Evolutionary conservation across 2,329 filamentous ascomycete species (phyloP).

Genomic region (Fusarium gaditjirri): DNA sequence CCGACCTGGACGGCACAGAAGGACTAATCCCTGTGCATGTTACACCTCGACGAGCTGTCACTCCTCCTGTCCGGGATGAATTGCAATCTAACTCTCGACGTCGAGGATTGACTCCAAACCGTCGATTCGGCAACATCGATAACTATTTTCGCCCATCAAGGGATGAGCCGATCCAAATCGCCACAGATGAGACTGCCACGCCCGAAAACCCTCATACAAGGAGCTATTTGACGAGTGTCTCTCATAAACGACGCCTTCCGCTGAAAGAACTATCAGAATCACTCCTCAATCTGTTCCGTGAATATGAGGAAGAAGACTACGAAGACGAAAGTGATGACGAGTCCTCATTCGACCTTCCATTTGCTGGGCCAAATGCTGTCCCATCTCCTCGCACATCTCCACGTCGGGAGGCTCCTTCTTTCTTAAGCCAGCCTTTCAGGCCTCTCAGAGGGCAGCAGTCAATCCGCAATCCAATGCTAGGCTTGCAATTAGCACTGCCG

Average conservation of each 20-base stretch:
- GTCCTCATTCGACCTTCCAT: not conserved
- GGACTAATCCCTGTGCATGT: constrained; percentile 44
- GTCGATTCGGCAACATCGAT: constrained; percentile 44
- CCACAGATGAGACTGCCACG: constrained; percentile 50
- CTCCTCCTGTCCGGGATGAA: constrained; percentile 2
- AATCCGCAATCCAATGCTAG: not conserved
- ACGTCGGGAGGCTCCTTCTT: constrained; percentile 2
- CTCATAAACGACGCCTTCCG: constrained; percentile 29
- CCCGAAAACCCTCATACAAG: constrained; percentile 17
- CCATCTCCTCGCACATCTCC: constrained; percentile 12
- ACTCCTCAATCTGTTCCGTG: constrained; percentile 30
- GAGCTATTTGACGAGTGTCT: constrained; percentile 4
- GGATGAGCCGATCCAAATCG: constrained; percentile 47
- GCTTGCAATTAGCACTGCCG: not conserved
- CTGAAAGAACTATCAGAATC: constrained; percentile 40
- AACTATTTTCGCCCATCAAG: constrained; percentile 45
- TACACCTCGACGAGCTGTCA: constrained; percentile 21
- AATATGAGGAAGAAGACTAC: constrained; percentile 34
- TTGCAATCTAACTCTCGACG: not conserved
- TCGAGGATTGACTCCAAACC: constrained; percentile 7
- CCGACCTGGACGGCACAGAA: constrained; percentile 41
- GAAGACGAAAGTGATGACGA: constrained; percentile 14
- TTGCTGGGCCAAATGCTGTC: constrained; percentile 3
- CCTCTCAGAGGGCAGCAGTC: constrained; percentile 9
- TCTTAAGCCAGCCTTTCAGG: constrained; percentile 15